A percentile compares a stretch with the other conserved stretches of the same genome.
Evolutionary conservation across 352 stramenopile species (phyloP).

Genomic region (Aphanomyces invadans): DNA sequence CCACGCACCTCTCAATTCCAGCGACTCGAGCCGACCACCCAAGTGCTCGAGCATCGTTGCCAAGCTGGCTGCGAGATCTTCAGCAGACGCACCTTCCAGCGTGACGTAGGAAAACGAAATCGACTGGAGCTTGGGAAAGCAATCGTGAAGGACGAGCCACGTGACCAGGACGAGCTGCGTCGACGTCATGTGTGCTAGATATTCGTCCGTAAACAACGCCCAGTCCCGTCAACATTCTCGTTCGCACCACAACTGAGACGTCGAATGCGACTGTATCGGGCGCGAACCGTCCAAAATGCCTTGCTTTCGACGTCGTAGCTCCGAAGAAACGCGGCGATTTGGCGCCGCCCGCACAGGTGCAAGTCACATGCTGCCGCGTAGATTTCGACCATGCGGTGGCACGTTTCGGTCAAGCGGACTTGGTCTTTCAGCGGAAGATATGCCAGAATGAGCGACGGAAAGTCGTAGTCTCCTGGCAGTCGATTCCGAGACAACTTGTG

Average conservation of each 20-base stretch:
- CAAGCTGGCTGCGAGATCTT: background rate
- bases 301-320: conserved; percentile 22
- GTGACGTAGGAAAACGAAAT: conserved; percentile 4
- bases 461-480: background rate
- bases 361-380: background rate
- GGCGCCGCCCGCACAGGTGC: conserved; percentile 5
- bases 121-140: conserved; percentile 13
- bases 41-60: background rate
- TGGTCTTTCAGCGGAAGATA: conserved; percentile 10
- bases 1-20: background rate
- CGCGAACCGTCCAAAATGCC: conserved; percentile 4
- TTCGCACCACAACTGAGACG: background rate
- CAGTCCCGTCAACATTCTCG: background rate
- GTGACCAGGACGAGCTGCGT: conserved; percentile 1
- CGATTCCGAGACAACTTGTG: conserved; percentile 12
- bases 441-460: background rate
- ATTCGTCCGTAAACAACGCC: background rate
- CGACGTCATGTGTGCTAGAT: conserved; percentile 16
- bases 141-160: background rate
- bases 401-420: background rate
- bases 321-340: conserved; percentile 7
- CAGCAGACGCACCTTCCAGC: background rate
- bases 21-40: background rate
- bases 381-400: conserved; percentile 2
- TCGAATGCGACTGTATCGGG: background rate